These are phyloP conservation scores for Gastrolobium bilobum DNA, from an alignment of 306 rosid genomes.

Conservation along the genomic window DNA sequence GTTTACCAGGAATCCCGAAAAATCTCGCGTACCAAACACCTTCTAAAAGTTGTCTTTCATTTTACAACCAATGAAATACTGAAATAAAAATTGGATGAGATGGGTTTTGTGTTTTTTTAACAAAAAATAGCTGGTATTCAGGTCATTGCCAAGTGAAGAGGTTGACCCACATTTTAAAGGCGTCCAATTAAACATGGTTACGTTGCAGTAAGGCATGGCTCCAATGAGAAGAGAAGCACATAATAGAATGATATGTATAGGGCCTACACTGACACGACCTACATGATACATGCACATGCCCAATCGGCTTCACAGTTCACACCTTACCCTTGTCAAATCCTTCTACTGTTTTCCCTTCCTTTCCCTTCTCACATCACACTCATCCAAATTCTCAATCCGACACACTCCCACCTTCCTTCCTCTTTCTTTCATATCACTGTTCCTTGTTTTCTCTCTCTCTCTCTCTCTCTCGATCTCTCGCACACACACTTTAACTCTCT, in stretches of 20 bases:
- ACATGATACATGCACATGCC: neutral
- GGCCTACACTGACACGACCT: constrained; percentile 18
- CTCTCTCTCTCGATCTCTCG: neutral
- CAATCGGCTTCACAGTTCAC: neutral
- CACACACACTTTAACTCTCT: neutral
- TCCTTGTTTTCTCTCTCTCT: neutral
- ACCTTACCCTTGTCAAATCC: constrained; percentile 48
- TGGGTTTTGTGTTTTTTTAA: no score
- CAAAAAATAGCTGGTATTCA: no score
- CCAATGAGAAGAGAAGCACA: no score
- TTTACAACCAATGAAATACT: no score
- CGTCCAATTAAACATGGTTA: no score
- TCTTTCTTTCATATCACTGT: neutral
- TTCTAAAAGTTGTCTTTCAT: no score
- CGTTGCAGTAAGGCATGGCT: no score
- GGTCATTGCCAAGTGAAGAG: no score
- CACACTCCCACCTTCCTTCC: neutral
- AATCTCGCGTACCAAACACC: no score
- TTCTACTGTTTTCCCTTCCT: constrained; percentile 1
- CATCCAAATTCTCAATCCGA: neutral
- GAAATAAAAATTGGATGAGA: no score
- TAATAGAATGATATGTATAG: neutral
- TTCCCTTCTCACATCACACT: neutral
- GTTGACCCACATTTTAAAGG: no score
- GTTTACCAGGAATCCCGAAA: no score